A percentile compares a stretch with the other conserved stretches of the same genome.
These are phyloP conservation scores for Serendipita indica DNA, from an alignment of 768 basidiomycete species.

Conservation along the genomic window DNA sequence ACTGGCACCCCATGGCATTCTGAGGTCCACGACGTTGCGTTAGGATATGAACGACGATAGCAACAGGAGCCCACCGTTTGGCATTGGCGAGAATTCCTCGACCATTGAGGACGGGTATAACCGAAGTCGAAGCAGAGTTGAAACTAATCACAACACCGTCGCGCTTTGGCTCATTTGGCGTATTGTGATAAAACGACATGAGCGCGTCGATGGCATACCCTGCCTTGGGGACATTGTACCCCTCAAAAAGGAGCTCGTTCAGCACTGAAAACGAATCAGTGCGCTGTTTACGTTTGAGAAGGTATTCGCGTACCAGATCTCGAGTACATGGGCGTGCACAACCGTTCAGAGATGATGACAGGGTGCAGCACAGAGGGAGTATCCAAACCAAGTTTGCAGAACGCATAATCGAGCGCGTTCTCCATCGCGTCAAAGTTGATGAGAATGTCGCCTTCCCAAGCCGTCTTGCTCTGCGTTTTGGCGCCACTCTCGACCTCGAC, in stretches of 20 bases:
- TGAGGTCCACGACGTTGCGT: constrained; percentile 23
- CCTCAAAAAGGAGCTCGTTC: constrained; percentile 92
- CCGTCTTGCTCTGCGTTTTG: constrained; percentile 56
- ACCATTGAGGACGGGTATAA: constrained; percentile 76
- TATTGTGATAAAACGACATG: constrained; percentile 83
- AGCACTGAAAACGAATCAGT: constrained; percentile 42
- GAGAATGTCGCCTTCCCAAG: constrained; percentile 91
- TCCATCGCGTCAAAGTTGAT: constrained; percentile 90
- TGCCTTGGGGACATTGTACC: constrained; percentile 72
- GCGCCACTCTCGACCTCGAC: constrained; percentile 78
- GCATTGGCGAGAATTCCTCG: constrained; percentile 71
- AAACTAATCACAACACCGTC: constrained; percentile 85
- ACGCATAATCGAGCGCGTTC: constrained; percentile 83
- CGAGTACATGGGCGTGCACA: constrained; percentile 80
- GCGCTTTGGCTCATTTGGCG: constrained; percentile 30
- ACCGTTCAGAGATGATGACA: constrained; percentile 82
- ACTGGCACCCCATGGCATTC: constrained; percentile 86
- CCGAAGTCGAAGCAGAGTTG: constrained; percentile 79
- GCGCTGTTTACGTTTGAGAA: background rate
- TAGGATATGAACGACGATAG: background rate
- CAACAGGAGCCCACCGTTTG: constrained; percentile 45
- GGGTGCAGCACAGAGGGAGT: constrained; percentile 67
- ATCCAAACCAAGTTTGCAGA: constrained; percentile 74
- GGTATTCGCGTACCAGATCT: constrained; percentile 45
- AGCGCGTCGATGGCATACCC: constrained; percentile 79